These are phyloP conservation scores for Polyporus arcularius DNA, from an alignment of 768 basidiomycete genomes.

Conservation along the genomic window DNA sequence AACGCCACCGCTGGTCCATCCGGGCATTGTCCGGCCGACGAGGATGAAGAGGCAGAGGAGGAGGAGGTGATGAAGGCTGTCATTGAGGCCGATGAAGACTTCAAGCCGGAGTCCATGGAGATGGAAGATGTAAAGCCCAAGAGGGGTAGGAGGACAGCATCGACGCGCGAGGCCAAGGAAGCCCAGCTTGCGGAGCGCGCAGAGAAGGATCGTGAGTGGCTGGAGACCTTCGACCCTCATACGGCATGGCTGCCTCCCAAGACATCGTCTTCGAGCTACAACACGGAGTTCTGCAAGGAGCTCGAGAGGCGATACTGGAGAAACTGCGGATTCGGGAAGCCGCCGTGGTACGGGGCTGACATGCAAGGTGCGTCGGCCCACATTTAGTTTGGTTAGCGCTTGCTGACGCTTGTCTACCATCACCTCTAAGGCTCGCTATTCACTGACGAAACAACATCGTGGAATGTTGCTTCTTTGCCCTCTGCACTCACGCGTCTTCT, in stretches of 20 bases:
- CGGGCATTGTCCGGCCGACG: constrained; percentile 6
- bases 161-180: constrained; percentile 43
- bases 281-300: constrained; percentile 81
- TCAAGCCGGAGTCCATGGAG: constrained; percentile 15
- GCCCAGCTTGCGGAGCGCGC: constrained; percentile 52
- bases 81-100: constrained; percentile 4
- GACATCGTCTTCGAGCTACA: constrained; percentile 78
- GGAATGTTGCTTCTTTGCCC: constrained; percentile 94
- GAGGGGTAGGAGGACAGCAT: constrained; percentile 43
- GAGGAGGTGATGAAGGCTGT: constrained; percentile 13
- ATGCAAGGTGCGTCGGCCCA: constrained; percentile 64
- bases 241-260: constrained; percentile 79
- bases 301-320: constrained; percentile 93
- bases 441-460: constrained; percentile 74
- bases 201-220: constrained; percentile 52
- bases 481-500: constrained; percentile 84
- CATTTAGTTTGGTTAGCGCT: background rate
- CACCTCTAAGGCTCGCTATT: constrained; percentile 56
- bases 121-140: constrained; percentile 32
- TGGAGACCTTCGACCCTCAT: constrained; percentile 70
- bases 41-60: constrained; percentile 16
- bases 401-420: background rate
- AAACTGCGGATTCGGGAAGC: constrained; percentile 81
- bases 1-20: constrained; percentile 3
- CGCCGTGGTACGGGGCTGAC: constrained; percentile 99